Base-by-base conservation (phyloP, 768 basidiomycete species). In the Lactifluus hygrophoroides region DNA sequence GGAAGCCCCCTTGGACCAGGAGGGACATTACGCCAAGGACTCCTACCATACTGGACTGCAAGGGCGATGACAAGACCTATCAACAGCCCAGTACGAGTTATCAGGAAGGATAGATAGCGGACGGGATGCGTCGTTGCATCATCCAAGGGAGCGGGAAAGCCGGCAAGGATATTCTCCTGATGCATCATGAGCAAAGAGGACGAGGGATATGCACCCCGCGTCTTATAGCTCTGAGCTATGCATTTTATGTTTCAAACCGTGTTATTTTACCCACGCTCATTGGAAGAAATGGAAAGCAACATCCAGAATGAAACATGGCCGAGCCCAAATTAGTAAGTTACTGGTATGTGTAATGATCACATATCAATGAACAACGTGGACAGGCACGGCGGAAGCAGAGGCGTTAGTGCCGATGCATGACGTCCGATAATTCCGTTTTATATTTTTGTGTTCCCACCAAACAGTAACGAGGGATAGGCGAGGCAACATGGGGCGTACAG, bases 1-100 rank as follows among this genome's bases (percentile, higher is more conserved):
- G 49, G 56, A 30, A 57, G 32, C 0, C 56, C 49, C 7, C 34
- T 50, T 35, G 56, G 49, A 28, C 56, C 56, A 0, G 56, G 56
- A 9, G 56, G 56, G 14, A 57, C 23, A 16, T 16, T 34, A 2
- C 56, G 49, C 56, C 56, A 51, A 7, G 48, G 23, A 8, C 56
- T 57, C 34, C 42, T 45, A 1, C 5, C 49, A 28, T 57, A 51
- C 13, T 37, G 32, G 17, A 9, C 19, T 30, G 25, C 23, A 1
- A 51, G 32, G 21, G 35, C 49, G 34, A 45, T 21, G 42, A 37
- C 37, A 51, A 11, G 25, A 23, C 13, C n/a, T 19, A 19, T 17
- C 3, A 42, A 17, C 9, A 56, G 30, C 23, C 16, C 21, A 32
- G 42, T 9, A 6, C 5, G 47, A 2, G 38, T 9, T 14, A 10